phyloP scores from a whole-genome alignment of 768 basidiomycete genomes.

The Leccinellum luteum region DNA sequence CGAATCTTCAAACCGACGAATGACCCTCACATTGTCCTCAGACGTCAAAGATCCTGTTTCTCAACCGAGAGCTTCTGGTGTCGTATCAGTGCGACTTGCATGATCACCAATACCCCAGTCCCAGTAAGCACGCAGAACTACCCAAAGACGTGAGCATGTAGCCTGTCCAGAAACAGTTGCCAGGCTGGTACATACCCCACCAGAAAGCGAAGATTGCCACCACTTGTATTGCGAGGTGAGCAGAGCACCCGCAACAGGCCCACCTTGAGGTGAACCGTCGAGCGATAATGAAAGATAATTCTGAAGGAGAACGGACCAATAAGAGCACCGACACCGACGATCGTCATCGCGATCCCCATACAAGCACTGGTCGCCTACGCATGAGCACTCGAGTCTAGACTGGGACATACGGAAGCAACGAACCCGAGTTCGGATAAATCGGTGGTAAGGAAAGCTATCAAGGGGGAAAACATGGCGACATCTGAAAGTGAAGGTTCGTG shows the following conservation, averaged over 20 bases:
- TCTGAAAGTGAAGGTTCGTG: constrained; percentile 30
- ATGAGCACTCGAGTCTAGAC: not conserved
- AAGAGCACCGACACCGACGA: constrained; percentile 17
- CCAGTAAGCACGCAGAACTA: constrained; percentile 8
- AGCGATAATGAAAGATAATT: not conserved
- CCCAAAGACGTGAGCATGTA: not conserved
- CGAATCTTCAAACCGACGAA: not conserved
- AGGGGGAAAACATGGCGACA: constrained; percentile 39
- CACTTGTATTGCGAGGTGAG: constrained; percentile 50
- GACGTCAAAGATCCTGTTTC: too few relatives aligned
- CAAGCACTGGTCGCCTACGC: constrained; percentile 17
- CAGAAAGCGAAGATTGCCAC: constrained; percentile 54
- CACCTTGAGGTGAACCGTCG: constrained; percentile 31
- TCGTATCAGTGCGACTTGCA: constrained; percentile 1
- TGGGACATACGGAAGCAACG: not conserved
- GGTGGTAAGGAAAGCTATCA: constrained; percentile 42
- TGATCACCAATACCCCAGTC: constrained; percentile 1
- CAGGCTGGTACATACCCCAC: constrained; percentile 33
- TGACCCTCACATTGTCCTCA: too few relatives aligned
- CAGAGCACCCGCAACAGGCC: constrained; percentile 58
- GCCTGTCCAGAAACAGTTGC: not conserved
- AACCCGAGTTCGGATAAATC: constrained; percentile 52
- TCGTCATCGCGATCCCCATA: constrained; percentile 19
- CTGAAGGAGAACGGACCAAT: constrained; percentile 14
- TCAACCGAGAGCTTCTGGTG: not conserved